Percentiles rank a stretch among this genome's conserved stretches.
Evolutionary conservation across 164 flowering plant species (phyloP).

Genomic region (Santalum album): DNA sequence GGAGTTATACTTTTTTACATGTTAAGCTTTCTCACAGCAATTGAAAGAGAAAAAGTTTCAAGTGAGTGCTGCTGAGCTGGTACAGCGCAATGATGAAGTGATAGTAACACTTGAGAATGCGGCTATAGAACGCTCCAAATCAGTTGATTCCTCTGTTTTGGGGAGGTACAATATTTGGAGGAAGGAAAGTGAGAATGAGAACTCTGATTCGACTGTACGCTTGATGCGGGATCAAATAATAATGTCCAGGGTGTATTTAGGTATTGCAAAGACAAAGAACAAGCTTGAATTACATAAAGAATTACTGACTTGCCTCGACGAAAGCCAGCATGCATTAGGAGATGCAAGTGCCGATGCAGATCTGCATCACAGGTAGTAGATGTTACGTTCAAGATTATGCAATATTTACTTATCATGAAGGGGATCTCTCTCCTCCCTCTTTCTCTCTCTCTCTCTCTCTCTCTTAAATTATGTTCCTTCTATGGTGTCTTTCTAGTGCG

Average conservation of each 20-base stretch:
- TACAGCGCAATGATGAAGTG: constrained; percentile 64
- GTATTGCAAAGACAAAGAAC: constrained; percentile 78
- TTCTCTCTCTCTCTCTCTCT: background rate
- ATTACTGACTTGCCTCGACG: constrained; percentile 59
- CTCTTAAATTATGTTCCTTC: too few relatives aligned
- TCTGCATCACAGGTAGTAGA: constrained; percentile 56
- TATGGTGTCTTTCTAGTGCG: constrained; percentile 52
- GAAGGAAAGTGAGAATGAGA: constrained; percentile 84
- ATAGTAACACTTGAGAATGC: constrained; percentile 82
- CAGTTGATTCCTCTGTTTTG: constrained; percentile 86
- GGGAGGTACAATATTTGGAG: constrained; percentile 97
- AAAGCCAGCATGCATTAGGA: constrained; percentile 82
- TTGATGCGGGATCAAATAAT: constrained; percentile 90
- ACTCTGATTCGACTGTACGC: constrained; percentile 81
- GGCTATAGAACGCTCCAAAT: constrained; percentile 88
- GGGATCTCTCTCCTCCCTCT: too few relatives aligned
- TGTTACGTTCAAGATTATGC: constrained; percentile 1
- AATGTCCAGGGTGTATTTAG: constrained; percentile 86
- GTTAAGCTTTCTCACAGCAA: constrained; percentile 37
- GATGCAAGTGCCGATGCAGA: constrained; percentile 79
- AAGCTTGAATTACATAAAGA: constrained; percentile 55
- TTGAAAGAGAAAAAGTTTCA: constrained; percentile 42
- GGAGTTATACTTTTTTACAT: background rate
- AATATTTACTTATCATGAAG: background rate
- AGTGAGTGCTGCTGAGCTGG: constrained; percentile 65